phyloP scores from a whole-genome alignment of 2,329 filamentous ascomycete species.

The Scedosporium apiospermum region DNA sequence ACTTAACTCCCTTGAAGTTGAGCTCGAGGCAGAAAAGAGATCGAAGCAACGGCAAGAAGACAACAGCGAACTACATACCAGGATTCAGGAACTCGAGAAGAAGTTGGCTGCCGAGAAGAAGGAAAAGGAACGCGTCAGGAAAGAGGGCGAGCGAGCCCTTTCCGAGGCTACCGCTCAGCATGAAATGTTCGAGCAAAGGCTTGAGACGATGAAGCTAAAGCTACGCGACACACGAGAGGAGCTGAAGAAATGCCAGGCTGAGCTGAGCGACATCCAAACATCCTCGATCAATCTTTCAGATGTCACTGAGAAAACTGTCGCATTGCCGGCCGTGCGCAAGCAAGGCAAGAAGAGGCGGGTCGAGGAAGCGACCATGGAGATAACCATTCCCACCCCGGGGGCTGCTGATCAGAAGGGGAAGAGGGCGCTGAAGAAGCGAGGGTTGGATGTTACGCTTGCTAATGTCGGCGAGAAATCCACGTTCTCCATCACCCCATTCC shows the following conservation, averaged over 20 bases:
- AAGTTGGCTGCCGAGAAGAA: conserved; percentile 30
- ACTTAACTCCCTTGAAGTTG: conserved; percentile 65
- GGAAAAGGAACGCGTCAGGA: conserved; percentile 35
- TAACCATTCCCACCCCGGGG: conserved; percentile 37
- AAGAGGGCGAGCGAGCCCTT: conserved; percentile 40
- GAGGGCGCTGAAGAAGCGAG: conserved; percentile 45
- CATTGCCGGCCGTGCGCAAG: conserved; percentile 22
- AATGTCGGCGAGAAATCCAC: conserved; percentile 72
- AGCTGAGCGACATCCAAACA: conserved; percentile 26
- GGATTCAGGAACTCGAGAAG: conserved; percentile 26
- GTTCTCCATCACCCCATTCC: conserved; percentile 90
- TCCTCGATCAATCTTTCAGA: background rate
- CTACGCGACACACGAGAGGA: conserved; percentile 51
- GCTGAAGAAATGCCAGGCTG: conserved; percentile 27
- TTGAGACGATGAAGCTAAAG: conserved; percentile 61
- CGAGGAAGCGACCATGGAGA: conserved; percentile 33
- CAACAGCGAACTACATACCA: conserved; percentile 29
- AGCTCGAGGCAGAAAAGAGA: conserved; percentile 67
- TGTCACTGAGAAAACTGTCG: conserved; percentile 15
- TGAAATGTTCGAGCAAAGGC: conserved; percentile 58
- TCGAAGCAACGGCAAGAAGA: conserved; percentile 28
- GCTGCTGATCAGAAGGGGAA: conserved; percentile 29
- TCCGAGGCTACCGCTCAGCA: conserved; percentile 53
- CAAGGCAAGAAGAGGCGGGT: conserved; percentile 34
- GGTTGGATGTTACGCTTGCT: conserved; percentile 42